phyloP scores from a whole-genome alignment of 1,284 basidiomycete genomes.

The Trichosporon sp. region DNA sequence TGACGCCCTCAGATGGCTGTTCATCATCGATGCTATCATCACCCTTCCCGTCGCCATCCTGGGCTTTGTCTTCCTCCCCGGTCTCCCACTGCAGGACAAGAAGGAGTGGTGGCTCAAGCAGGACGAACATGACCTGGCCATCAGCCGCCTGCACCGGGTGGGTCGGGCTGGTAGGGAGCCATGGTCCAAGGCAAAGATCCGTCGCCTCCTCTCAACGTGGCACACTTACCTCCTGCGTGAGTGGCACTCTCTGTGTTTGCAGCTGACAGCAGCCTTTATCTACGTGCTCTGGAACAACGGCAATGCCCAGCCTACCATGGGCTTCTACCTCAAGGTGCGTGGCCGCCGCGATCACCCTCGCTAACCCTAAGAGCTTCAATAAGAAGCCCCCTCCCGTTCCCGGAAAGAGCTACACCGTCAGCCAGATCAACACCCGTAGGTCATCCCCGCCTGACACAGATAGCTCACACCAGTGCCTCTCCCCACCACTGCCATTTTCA shows the following conservation, averaged over 20 bases:
- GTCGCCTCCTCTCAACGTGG: conserved; percentile 27
- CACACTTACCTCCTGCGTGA: conserved; percentile 37
- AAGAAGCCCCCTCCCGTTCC: conserved; percentile 27
- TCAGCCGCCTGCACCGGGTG: conserved; percentile 21
- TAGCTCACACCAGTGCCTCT: no score
- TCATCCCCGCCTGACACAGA: no score
- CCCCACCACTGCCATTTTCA: conserved; percentile 29
- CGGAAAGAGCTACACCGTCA: conserved; percentile 25
- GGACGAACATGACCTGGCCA: conserved; percentile 24
- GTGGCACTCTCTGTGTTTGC: no score
- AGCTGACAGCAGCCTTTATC: no score
- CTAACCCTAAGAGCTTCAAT: conserved; percentile 43
- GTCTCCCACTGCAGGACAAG: conserved; percentile 20
- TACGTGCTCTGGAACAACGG: conserved; percentile 37
- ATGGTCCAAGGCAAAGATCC: conserved; percentile 25
- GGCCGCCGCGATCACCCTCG: no score
- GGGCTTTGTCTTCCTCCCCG: conserved; percentile 36
- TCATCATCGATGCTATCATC: conserved; percentile 33
- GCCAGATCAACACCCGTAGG: conserved; percentile 35
- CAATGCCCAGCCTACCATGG: conserved; percentile 28
- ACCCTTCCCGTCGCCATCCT: conserved; percentile 40
- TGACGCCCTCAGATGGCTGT: conserved; percentile 21
- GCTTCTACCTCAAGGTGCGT: conserved; percentile 39
- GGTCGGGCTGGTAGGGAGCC: conserved; percentile 20
- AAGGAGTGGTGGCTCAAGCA: neutral